Evolutionary conservation across 2,329 filamentous ascomycete genomes (phyloP), one percentile per base, ranked within the genome.

Genomic region (Endocalyx cinctus): DNA sequence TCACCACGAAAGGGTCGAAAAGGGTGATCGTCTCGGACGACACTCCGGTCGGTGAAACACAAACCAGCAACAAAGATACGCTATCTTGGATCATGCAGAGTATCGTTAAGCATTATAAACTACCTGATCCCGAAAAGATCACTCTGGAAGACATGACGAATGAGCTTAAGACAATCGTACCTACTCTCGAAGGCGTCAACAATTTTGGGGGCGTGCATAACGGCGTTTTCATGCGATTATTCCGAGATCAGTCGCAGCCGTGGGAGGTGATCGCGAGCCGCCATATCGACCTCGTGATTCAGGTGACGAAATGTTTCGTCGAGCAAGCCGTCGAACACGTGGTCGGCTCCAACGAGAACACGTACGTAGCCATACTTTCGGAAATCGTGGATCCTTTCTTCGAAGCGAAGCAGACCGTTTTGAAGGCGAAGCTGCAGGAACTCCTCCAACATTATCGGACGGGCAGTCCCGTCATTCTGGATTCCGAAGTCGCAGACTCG

Each of bases 201-300:
- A 59, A 67, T 15, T 61, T 64, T 0, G 63, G 63, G 1, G 51
- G 51, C 0, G 46, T 56, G 0, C 68, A 63, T 25, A 48, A 48
- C 11, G 51, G 59, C 0, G 47, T 69, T 4, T 58, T 50, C 0
- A 46, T 64, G 4, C 48, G 60, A 18, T 42, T 70, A 2, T 70
- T 71, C 42, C 54, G 56, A 17, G 46, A 50, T 6, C 62, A 68
- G 20, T 47, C 60, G 0, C 27, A 38, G 5, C 62, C 60, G 0
- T 71, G 66, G 67, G 46, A 53, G 7, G 17, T 6, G 0, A 63
- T 70, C 15, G 54, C 65, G 1, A 32, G 49, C 13, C 43, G 42
- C 3, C 63, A 70, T 35, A 15, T 70, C 5, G 28, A 51, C 0
- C 39, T 55, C 1, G 51, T 64, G 6, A 39, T 55, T 0, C 25